These are phyloP conservation scores for Diaporthe capsici DNA, from an alignment of 2,329 filamentous ascomycete species.

Conservation along the genomic window DNA sequence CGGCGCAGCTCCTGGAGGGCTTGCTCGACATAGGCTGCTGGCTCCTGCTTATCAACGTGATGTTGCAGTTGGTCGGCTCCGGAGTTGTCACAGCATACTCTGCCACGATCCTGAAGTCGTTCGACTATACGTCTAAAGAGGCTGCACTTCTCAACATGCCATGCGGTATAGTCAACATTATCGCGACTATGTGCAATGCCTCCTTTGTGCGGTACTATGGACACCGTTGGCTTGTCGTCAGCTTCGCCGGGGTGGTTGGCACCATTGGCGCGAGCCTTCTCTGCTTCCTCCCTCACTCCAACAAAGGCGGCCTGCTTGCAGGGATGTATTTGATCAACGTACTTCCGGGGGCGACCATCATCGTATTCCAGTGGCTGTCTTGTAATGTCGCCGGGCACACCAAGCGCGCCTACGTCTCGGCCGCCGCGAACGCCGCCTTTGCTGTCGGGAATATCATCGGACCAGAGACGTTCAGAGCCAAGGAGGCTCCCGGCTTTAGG, in stretches of 20 bases:
- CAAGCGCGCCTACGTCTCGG: slow-evolving; percentile 17
- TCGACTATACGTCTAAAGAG: slow-evolving; percentile 26
- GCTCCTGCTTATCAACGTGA: slow-evolving; percentile 43
- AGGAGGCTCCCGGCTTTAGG: slow-evolving; percentile 7
- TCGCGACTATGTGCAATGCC: slow-evolving; percentile 25
- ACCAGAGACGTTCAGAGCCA: slow-evolving; percentile 22
- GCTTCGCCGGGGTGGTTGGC: background rate
- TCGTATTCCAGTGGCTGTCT: slow-evolving; percentile 20
- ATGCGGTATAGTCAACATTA: slow-evolving; percentile 2
- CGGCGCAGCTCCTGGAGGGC: slow-evolving; percentile 39
- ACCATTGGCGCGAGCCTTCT: slow-evolving; percentile 13
- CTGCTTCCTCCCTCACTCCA: slow-evolving; percentile 24
- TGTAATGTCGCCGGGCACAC: slow-evolving; percentile 27
- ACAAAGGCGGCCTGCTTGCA: background rate
- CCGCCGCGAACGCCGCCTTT: slow-evolving; percentile 23
- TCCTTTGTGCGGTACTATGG: slow-evolving; percentile 12
- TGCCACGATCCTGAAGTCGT: slow-evolving; percentile 25
- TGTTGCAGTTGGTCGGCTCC: slow-evolving; percentile 44
- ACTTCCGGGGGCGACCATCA: slow-evolving; percentile 15
- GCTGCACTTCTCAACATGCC: slow-evolving; percentile 46
- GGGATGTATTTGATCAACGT: slow-evolving; percentile 29
- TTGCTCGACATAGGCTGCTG: slow-evolving; percentile 45
- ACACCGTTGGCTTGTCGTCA: slow-evolving; percentile 12
- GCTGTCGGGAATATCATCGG: slow-evolving; percentile 13
- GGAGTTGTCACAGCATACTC: slow-evolving; percentile 41